A percentile compares a stretch with the other conserved stretches of the same genome.
These are phyloP conservation scores for Teratosphaeria destructans DNA, from an alignment of 2,329 filamentous ascomycete species.

Conservation along the genomic window DNA sequence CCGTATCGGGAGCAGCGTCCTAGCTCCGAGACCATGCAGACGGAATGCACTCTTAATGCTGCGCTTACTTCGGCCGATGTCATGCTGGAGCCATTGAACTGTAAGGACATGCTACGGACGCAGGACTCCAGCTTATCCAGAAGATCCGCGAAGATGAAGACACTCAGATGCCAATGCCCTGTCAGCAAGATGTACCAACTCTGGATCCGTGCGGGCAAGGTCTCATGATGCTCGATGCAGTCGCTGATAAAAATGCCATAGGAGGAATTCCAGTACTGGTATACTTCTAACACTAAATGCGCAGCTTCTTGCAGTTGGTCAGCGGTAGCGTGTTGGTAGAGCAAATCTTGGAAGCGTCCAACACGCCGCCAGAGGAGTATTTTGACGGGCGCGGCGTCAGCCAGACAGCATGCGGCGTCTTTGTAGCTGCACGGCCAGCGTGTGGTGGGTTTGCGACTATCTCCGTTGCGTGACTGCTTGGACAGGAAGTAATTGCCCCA, in stretches of 20 bases:
- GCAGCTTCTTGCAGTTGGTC: slow-evolving; percentile 6
- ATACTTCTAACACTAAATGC: slow-evolving; percentile 8
- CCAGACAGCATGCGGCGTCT: slow-evolving; percentile 10
- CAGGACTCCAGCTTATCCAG: slow-evolving; percentile 7
- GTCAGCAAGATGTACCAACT: slow-evolving; percentile 13
- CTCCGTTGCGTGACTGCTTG: slow-evolving; percentile 7
- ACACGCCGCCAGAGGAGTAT: slow-evolving; percentile 10
- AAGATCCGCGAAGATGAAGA: slow-evolving; percentile 10
- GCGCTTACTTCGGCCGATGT: neutral
- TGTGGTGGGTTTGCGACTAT: slow-evolving; percentile 5
- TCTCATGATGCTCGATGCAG: slow-evolving; percentile 9
- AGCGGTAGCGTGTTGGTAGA: slow-evolving; percentile 6
- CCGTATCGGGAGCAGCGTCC: slow-evolving; percentile 5
- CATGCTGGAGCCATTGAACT: neutral
- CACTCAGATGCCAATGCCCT: slow-evolving; percentile 11
- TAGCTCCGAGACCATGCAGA: slow-evolving; percentile 6
- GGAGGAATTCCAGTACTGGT: slow-evolving; percentile 9
- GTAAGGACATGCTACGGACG: slow-evolving; percentile 5
- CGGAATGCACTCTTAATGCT: neutral
- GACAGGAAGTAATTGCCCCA: slow-evolving; percentile 11
- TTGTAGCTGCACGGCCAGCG: slow-evolving; percentile 11
- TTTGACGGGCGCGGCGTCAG: slow-evolving; percentile 13
- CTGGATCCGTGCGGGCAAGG: slow-evolving; percentile 11
- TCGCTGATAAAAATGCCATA: slow-evolving; percentile 12
- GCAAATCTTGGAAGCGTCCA: slow-evolving; percentile 8